phyloP scores from a whole-genome alignment of 2,329 filamentous ascomycete genomes.

The Dothideomycetes sp. region DNA sequence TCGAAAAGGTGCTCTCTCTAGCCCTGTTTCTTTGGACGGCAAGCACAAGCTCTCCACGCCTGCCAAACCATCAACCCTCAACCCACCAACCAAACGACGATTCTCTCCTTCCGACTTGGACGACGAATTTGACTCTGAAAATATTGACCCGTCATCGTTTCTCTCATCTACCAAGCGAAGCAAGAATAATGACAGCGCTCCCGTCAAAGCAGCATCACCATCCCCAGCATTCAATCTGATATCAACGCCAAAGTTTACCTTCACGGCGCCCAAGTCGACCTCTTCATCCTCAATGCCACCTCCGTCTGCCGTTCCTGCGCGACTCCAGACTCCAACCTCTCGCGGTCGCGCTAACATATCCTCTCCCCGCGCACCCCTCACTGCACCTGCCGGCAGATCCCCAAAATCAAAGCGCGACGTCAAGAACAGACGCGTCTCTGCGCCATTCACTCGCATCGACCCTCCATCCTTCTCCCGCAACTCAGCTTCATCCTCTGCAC shows the following conservation, averaged over 20 bases:
- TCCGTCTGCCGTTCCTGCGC: constrained; percentile 18
- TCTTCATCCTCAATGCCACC: constrained; percentile 26
- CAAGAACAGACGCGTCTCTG: constrained; percentile 51
- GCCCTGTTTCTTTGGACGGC: constrained; percentile 14
- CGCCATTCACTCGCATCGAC: constrained; percentile 57
- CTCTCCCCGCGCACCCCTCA: constrained; percentile 29
- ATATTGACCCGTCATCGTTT: constrained; percentile 43
- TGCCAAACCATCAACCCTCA: constrained; percentile 16
- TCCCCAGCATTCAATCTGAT: constrained; percentile 15
- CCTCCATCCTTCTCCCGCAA: constrained; percentile 50
- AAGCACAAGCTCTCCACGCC: constrained; percentile 17
- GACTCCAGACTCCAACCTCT: constrained; percentile 23
- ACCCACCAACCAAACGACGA: constrained; percentile 35
- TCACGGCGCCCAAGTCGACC: constrained; percentile 15
- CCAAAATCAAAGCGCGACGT: constrained; percentile 63
- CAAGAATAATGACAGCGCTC: constrained; percentile 30
- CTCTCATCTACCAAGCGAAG: constrained; percentile 43
- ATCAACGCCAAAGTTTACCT: constrained; percentile 4
- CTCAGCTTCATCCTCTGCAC: constrained; percentile 28
- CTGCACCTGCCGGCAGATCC: constrained; percentile 69
- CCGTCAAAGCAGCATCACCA: constrained; percentile 29
- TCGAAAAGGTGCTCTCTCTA: too few relatives aligned
- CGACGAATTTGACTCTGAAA: constrained; percentile 42
- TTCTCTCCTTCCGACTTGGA: constrained; percentile 32
- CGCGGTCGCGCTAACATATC: constrained; percentile 22